Evolutionary conservation across 208 protist genomes (phyloP), one percentile per base, ranked within the genome.

Genomic region (Trypanosoma mega): DNA sequence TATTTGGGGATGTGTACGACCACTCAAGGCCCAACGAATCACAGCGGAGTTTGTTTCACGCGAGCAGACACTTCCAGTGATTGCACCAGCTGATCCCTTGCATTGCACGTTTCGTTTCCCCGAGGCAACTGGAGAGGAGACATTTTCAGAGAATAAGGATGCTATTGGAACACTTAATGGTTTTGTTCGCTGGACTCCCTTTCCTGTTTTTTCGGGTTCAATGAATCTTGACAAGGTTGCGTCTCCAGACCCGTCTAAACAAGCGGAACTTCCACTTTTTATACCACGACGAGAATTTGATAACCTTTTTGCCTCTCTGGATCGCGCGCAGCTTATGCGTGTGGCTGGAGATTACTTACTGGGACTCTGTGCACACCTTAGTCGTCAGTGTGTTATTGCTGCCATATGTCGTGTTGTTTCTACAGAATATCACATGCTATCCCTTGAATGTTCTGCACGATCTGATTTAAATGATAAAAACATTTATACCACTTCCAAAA

Each of bases 1-100:
- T 29, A 6, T 82, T 12, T 80, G 72, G 68, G 67, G 72, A 23
- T 76, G 61, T 60, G 57, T 60, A 12, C 54, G 55, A 34, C 43
- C 63, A 21, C 53, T 71, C 9, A 69, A 72, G 18, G 54, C 65
- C 8, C 60, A 78, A 33, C 63, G 68, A 41, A 58, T 57, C 9
- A 47, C 71, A n/a, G 72, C 75, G 8, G 76, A 81, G 11, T 52
- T 73, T 54, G 74, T 83, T 12, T 45, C 51, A 41, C 72, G 67
- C n/a, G 72, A 80, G 50, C 66, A 74, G 48, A 67, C 20, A 16
- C 58, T 82, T 21, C 76, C 76, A 9, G 47, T 59, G 36, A 31
- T 70, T 18, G 46, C 55, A 8, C 49, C 52, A 29, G 24, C 12
- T 14, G 69, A 74, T 24, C 53, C 63, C 12, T 36, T 39, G n/a